Evolutionary conservation across 176 grass and related monocot genomes (phyloP), one percentile per base, ranked within the genome.

Genomic region (Areca catechu): DNA sequence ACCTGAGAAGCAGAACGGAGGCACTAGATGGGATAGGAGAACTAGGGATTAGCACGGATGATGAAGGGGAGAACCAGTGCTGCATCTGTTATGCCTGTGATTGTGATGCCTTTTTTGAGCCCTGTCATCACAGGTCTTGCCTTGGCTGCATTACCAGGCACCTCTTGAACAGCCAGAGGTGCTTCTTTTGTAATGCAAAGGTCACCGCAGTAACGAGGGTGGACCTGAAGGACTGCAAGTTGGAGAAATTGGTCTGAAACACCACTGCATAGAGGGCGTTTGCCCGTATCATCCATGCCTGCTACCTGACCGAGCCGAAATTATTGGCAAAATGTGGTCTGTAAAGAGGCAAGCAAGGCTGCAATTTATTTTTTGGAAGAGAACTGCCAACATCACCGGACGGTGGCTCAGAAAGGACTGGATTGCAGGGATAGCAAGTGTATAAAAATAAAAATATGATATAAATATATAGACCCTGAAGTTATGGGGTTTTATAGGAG

Each of bases 171-270:
- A 81, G 78, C 55, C 84, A 95, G 49, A 76, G 84, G 55, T 95
- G 89, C 52, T 95, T 95, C 77, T 95, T 88, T 67, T 95, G 89
- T 71, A 95, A 95, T 57, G 84, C 84, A 51, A 55, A 75, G 5
- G 80, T 95, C 20, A 71, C 71, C 34, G 69, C 80, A 56, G 81
- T 95, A 24, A 79, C 71, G 19, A 84, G 64, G 59, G 15, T 58
- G 7, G 30, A 57, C 17, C 62, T 74, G 54, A 83, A 16, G 50
- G 58, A 72, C 53, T 1, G 47, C 19, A 15, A 20, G 27, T 25
- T 4, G 1, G 19, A 22, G 17, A 22, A 20, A 12, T 12, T 7
- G 14, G 25, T 15, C 16, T 3, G 63, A 53, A 24, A 1, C 48
- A 66, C 34, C 2, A 2, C 1, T 10, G 10, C 34, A 43, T 10